phyloP scores from a whole-genome alignment of 2,329 filamentous ascomycete species.

The Cytospora piceicola region DNA sequence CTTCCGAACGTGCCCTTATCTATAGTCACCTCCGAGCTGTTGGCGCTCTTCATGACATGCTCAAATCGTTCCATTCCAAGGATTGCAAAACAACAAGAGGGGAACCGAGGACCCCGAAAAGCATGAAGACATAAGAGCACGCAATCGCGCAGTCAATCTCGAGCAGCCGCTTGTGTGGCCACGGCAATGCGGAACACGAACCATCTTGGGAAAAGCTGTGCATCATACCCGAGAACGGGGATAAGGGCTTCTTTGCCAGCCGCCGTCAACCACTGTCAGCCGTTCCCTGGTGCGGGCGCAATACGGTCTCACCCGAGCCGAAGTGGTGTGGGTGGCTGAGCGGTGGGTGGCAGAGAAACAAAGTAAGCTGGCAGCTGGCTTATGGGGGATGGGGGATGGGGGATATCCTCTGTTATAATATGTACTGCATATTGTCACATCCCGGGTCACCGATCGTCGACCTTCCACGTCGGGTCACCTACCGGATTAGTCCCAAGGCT shows the following conservation, averaged over 20 bases:
- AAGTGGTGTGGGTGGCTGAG: neutral
- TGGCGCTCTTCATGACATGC: no score
- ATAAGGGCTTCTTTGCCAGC: neutral
- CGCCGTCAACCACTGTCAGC: neutral
- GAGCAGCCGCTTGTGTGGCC: neutral
- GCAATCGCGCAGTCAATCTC: neutral
- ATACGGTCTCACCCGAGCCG: neutral
- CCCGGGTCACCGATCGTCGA: constrained; percentile 18
- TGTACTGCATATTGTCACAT: neutral
- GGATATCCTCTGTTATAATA: neutral
- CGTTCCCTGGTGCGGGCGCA: neutral
- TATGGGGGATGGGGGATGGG: neutral
- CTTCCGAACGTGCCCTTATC: no score
- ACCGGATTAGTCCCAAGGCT: constrained; percentile 19
- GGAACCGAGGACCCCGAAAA: no score
- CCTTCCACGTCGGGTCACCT: constrained; percentile 11
- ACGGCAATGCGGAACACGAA: neutral
- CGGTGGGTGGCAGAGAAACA: neutral
- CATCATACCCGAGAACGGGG: neutral
- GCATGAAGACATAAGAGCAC: neutral
- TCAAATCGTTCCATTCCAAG: no score
- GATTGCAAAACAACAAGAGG: neutral
- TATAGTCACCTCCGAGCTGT: no score
- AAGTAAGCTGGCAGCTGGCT: neutral
- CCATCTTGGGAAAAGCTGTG: no score